phyloP scores from a whole-genome alignment of 768 basidiomycete genomes.

The Tulasnella sp. region DNA sequence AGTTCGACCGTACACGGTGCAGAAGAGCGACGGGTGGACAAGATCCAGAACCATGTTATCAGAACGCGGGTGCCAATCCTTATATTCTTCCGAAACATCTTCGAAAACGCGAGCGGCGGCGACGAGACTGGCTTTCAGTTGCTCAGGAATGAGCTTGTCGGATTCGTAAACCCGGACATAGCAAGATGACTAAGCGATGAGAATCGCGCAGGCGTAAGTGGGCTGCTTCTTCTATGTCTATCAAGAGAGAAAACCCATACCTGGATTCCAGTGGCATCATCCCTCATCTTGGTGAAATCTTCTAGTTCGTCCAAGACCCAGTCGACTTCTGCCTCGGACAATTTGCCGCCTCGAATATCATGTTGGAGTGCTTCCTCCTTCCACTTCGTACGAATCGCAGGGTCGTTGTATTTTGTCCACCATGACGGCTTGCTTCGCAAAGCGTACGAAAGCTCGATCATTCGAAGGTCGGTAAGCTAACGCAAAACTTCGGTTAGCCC shows the following conservation, averaged over 20 bases:
- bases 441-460: conserved; percentile 23
- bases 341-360: conserved; percentile 12
- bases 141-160: conserved; percentile 32
- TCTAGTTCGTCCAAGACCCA: conserved; percentile 23
- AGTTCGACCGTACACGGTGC: conserved; percentile 35
- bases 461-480: conserved; percentile 18
- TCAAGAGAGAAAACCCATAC: neutral
- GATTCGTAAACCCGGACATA: conserved; percentile 25
- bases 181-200: neutral
- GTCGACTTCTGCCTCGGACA: conserved; percentile 12
- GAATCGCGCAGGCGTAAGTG: neutral
- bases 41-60: conserved; percentile 37
- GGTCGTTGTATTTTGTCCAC: conserved; percentile 19
- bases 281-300: conserved; percentile 15
- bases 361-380: conserved; percentile 16
- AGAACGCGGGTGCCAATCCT: conserved; percentile 39
- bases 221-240: neutral
- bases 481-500: neutral
- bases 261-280: conserved; percentile 20
- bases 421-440: conserved; percentile 22
- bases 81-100: conserved; percentile 32
- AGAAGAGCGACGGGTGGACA: conserved; percentile 36
- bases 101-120: conserved; percentile 31
- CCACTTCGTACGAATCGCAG: conserved; percentile 19
- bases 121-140: conserved; percentile 24